These are phyloP conservation scores for Vigna radiata DNA, from an alignment of 306 rosid genomes.

Conservation along the genomic window DNA sequence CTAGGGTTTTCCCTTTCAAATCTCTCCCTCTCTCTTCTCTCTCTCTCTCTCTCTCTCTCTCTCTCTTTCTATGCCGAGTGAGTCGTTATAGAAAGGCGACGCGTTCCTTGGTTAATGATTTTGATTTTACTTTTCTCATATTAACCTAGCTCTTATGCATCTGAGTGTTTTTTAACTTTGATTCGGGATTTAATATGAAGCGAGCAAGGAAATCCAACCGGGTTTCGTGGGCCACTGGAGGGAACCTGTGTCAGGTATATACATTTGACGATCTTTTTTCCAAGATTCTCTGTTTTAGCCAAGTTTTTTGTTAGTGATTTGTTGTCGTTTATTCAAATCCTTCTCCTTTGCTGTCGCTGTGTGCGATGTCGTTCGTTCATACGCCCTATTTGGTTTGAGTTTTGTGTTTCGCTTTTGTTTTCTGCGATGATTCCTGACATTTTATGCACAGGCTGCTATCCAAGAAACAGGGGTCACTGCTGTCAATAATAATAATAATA, in stretches of 20 bases:
- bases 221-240: constrained; percentile 83
- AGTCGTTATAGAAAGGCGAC: not conserved
- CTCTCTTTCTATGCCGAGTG: not conserved
- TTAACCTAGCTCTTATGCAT: constrained; percentile 8
- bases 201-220: constrained; percentile 68
- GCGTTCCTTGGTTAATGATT: not conserved
- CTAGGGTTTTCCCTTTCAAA: constrained; percentile 8
- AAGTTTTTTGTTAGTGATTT: not conserved
- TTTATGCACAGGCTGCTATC: constrained; percentile 25
- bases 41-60: not conserved
- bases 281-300: not conserved
- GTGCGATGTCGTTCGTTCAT: constrained; percentile 1
- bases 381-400: not conserved
- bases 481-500: constrained; percentile 14
- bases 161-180: constrained; percentile 10
- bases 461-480: constrained; percentile 29
- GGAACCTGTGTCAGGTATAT: constrained; percentile 85
- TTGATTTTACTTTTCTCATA: not conserved
- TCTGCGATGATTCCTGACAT: not conserved
- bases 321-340: not conserved
- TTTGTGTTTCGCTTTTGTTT: not conserved
- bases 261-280: constrained; percentile 51
- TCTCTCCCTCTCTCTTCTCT: not conserved
- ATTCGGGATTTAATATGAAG: constrained; percentile 55
- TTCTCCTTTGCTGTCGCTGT: not conserved